Evolutionary conservation across 805 yeast genomes (phyloP), one percentile per base, ranked within the genome.

Genomic region (Schizosaccharomyces cryophilus): DNA sequence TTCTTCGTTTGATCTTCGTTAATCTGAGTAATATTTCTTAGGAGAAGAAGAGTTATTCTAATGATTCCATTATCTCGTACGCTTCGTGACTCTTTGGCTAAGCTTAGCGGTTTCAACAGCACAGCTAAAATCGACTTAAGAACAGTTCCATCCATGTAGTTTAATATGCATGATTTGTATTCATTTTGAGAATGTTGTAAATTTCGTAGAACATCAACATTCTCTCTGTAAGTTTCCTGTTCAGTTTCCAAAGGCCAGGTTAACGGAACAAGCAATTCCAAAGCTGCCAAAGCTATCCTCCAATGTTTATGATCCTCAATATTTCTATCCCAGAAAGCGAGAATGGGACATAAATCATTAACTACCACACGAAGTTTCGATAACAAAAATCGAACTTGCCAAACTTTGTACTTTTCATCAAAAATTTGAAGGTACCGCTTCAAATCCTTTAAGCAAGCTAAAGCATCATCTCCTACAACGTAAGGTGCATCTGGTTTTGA

Each of bases 361-460:
- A 74, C 69, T 5, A 90, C 83, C 11, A 93, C 74, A 0, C 84
- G 84, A 15, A 85, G 80, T 61, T 85, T 90, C 4, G 87, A 85
- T 64, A 94, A 83, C 0, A 95, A 95, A 60, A 85, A 76, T 0
- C 95, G 95, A 4, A 90, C 96, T 63, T 84, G 87, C 76, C 81
- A 83, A 17, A 82, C 75, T 61, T 79, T 76, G 61, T 80, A 77
- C 54, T 77, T 77, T 62, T 86, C 93, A 70, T 90, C 97, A 58
- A 86, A 89, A 0, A 84, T 75, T 65, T 80, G 81, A 61, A 93
- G 78, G 96, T 97, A 90, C 66, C 85, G 77, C 69, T 87, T 87
- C 64, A 93, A 71, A 71, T 93, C 98, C 66, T 85, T 83, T 40
- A 93, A 72, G 71, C 96, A 87, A 0, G 88, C 88, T 38, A 78